Percentiles rank a stretch among this genome's conserved stretches.
Conservation (phyloP, 371 early-diverging fungal genomes). For the Dichotomocladium elegans region DNA sequence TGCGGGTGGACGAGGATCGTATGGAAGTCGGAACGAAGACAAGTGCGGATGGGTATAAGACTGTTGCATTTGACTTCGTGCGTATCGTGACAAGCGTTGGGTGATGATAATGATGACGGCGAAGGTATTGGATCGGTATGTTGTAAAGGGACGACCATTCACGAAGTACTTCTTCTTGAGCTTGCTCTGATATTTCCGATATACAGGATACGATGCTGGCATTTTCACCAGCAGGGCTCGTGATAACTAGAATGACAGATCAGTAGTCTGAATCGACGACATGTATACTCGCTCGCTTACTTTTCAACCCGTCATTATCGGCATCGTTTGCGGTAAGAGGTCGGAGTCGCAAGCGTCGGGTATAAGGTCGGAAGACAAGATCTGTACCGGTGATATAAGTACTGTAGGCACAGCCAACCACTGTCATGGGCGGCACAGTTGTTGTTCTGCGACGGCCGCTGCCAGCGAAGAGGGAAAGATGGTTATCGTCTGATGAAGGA, state of each 20-base stretch:
- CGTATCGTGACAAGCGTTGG: constrained; percentile 15
- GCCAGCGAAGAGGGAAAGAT: no score
- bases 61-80: constrained; percentile 11
- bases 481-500: no score
- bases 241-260: constrained; percentile 18
- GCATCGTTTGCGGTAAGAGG: constrained; percentile 9
- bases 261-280: no score
- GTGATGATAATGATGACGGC: not conserved
- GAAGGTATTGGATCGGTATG: constrained; percentile 18
- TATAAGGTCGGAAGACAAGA: constrained; percentile 36
- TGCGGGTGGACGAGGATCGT: constrained; percentile 18
- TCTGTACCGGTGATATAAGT: constrained; percentile 37
- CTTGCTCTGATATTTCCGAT: constrained; percentile 13
- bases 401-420: constrained; percentile 27
- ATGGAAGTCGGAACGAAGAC: constrained; percentile 28
- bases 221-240: constrained; percentile 32
- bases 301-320: constrained; percentile 16
- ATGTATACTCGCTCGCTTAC: no score
- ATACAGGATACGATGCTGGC: constrained; percentile 15
- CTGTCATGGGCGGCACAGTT: no score
- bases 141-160: constrained; percentile 33
- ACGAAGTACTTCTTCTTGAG: constrained; percentile 17
- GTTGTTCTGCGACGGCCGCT: no score
- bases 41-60: constrained; percentile 28
- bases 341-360: constrained; percentile 27